Evolutionary conservation across 2,329 filamentous ascomycete genomes (phyloP).

Genomic region (Pseudophaeomoniella oleicola): DNA sequence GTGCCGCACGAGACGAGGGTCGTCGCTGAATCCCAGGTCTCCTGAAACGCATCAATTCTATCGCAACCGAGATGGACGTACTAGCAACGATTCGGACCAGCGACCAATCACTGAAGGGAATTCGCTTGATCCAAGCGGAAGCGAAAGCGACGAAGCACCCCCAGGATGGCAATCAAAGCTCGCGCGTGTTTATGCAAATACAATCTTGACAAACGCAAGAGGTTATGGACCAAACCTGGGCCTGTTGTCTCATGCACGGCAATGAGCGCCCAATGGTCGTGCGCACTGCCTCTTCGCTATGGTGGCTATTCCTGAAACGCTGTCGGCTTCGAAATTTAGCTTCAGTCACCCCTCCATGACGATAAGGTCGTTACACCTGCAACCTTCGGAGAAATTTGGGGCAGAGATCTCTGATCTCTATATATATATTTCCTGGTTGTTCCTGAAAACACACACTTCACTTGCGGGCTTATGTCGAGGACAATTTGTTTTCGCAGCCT

Average conservation of each 20-base stretch:
- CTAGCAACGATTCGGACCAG: too few relatives aligned
- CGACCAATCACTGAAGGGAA: too few relatives aligned
- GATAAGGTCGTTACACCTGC: not conserved
- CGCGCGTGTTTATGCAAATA: not conserved
- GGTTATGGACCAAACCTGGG: too few relatives aligned
- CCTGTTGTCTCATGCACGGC: too few relatives aligned
- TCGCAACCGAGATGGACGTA: not conserved
- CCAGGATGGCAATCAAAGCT: not conserved
- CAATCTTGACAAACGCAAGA: too few relatives aligned
- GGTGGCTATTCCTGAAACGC: not conserved
- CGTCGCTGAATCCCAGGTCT: not conserved
- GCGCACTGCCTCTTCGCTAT: too few relatives aligned
- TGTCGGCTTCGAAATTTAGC: not conserved
- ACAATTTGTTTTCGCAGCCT: too few relatives aligned
- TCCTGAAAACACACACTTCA: too few relatives aligned
- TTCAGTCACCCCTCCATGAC: not conserved
- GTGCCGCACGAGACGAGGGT: not conserved
- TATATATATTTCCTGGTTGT: not conserved
- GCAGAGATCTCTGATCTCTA: not conserved
- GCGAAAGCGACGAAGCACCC: too few relatives aligned
- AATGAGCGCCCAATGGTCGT: too few relatives aligned
- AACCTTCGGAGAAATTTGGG: not conserved
- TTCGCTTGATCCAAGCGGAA: too few relatives aligned
- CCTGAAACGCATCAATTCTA: not conserved
- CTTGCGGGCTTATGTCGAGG: too few relatives aligned